Base-by-base conservation (phyloP, 495 filamentous ascomycete species). In the Letharia columbiana region DNA sequence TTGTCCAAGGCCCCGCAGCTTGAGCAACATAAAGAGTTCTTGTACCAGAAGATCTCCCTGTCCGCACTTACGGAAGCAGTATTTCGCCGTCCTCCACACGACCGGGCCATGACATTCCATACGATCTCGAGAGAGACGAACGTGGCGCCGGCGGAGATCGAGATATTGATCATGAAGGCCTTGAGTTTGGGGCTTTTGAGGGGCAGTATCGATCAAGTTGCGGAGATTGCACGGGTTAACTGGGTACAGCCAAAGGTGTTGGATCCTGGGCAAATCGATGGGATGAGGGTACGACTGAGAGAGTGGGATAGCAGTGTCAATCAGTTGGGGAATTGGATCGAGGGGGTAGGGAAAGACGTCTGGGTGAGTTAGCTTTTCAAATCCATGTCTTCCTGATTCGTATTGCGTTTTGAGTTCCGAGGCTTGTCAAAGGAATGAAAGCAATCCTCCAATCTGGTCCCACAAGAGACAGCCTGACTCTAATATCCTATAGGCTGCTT, bases 191-290 rank as follows among this genome's bases (percentile, higher is more conserved):
- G 92, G 1, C 81, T 99, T 70, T 80, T 99, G 68, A 83, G 86
- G 70, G 94, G 94, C 5, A 93, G 87, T 52, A 99, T 99, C 68
- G 94, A 99, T 77, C 92, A 99, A 80, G 94, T 98, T 39, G 92
- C 89, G 60, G 86, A 91, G 79, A 84, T 98, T 61, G 94, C 94
- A 37, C 83, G 92, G 74, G 96, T 99, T 78, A 91, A 91, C 73
- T 99, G 94, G 94, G 94, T 99, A 50, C 94, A 99, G 82, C 95
- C 94, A 17, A 97, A 97, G 82, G 89, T 94, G 60, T 76, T 98
- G 71, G 94, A 98, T 78, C 90, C 92, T 85, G 86, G 84, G 74
- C 95, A 98, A 82, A 95, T 99, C 70, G 91, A 91, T 73, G 91
- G 87, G 69, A 98, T 99, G 94, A 86, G 90, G 70, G 81, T 83